phyloP scores from a whole-genome alignment of 768 basidiomycete species.

The Suillus variegatus region DNA sequence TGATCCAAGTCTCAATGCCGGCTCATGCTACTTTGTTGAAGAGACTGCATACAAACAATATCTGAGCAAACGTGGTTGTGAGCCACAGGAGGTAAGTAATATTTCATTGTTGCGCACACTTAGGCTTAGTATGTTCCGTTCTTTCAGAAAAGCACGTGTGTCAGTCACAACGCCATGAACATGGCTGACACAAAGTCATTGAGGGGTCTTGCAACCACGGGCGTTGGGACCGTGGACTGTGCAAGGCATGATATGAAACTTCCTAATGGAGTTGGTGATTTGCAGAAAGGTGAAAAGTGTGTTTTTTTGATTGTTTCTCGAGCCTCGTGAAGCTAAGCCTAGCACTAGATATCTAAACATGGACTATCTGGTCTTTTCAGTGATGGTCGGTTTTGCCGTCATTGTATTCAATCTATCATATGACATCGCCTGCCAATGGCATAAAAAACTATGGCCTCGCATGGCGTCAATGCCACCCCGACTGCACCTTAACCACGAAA shows the following conservation, averaged over 20 bases:
- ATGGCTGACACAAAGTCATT: background rate
- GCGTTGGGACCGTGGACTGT: slow-evolving; percentile 8
- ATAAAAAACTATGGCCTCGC: slow-evolving; percentile 7
- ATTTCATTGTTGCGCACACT: too few species aligned
- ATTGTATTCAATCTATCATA: slow-evolving; percentile 6
- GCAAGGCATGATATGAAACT: slow-evolving; percentile 22
- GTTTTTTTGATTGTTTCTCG: background rate
- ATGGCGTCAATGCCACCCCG: slow-evolving; percentile 7
- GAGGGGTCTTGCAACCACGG: background rate
- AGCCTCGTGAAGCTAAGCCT: background rate
- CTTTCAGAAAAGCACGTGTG: slow-evolving; percentile 24
- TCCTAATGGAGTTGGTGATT: slow-evolving; percentile 14
- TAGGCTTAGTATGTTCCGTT: too few species aligned
- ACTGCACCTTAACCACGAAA: background rate
- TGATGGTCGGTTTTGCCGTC: background rate
- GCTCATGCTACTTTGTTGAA: too few species aligned
- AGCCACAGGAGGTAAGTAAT: too few species aligned
- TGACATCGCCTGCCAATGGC: slow-evolving; percentile 30
- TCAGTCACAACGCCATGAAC: background rate
- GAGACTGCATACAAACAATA: too few species aligned
- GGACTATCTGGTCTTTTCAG: background rate
- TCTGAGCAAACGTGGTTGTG: too few species aligned
- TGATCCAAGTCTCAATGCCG: too few species aligned
- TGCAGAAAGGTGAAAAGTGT: slow-evolving; percentile 16
- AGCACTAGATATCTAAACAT: background rate